Base-by-base conservation (phyloP, 78 protist genomes). In the Chrysochromulina parva region DNA sequence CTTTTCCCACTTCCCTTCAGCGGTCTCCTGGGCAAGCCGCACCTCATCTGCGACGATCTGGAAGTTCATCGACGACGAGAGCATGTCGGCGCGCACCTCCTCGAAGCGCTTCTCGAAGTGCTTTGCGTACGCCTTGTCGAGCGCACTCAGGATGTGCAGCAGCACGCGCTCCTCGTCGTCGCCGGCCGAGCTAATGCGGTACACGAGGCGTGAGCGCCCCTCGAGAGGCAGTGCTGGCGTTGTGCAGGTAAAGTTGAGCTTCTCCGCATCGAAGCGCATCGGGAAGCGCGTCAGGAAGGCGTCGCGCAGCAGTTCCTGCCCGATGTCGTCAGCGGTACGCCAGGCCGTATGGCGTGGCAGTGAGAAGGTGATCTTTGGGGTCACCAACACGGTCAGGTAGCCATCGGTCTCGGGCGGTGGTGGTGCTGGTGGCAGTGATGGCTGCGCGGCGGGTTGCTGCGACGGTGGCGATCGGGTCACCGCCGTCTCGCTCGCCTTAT, bases 241-340 rank as follows among this genome's bases (percentile, higher is more conserved):
- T 16, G 78, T 17, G 52, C 52, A 28, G n/a, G 14, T 9, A 57
- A 74, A 74, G 84, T 9, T 2, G 84, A 74, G 52, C 47, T 48
- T 22, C 58, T 38, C 84, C 20, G 54, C 58, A n/a, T 26, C 48
- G 20, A 74, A 26, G 24, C 13, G 22, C 48, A 74, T 14, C 24
- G 84, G 84, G 84, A 74, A 74, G 84, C 84, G 84, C 55, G 84
- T 57, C 28, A 74, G 84, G 55, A 74, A 74, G 52, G 84, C 84
- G 47, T 0, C 13, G 28, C 84, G 84, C 84, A 74, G 84, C 24
- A 2, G 57, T 11, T 11, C 84, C 84, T 74, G 48, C 84, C 9
- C 19, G 84, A 74, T 74, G 84, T 74, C 84, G 14, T 9, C 2
- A 10, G n/a, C 58, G n/a, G 10, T 4, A 26, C 2, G 1, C 84